Evolutionary conservation across 78 protist species (phyloP).

Genomic region (Dictyostelium purpureum): DNA sequence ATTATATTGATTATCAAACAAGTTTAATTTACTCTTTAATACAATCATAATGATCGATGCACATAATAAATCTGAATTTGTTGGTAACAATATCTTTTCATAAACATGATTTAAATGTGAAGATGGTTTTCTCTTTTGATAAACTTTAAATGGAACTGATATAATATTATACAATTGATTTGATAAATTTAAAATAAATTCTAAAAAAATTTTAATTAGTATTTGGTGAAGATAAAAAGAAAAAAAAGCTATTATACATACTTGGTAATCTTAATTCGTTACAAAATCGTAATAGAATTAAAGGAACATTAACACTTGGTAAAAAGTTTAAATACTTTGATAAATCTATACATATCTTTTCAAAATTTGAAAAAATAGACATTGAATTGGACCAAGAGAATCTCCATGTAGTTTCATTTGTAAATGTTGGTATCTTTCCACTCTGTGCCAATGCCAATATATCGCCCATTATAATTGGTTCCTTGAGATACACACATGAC

Average conservation of each 20-base stretch:
- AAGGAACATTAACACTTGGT: conserved; percentile 27
- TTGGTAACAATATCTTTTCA: background rate
- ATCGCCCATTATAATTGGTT: conserved; percentile 32
- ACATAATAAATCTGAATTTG: conserved; percentile 21
- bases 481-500: conserved; percentile 2
- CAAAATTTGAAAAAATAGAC: background rate
- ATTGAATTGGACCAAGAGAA: background rate
- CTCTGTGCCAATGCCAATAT: background rate
- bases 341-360: background rate
- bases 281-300: conserved; percentile 46
- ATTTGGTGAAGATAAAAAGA: background rate
- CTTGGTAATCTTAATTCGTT: conserved; percentile 60
- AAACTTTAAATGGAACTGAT: conserved; percentile 10
- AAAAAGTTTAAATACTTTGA: conserved; percentile 27
- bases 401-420: background rate
- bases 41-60: background rate
- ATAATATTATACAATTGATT: conserved; percentile 22
- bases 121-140: background rate
- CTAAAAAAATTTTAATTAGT: background rate
- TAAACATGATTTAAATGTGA: background rate
- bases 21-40: conserved; percentile 2
- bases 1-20: background rate
- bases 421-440: conserved; percentile 8
- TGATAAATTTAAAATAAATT: conserved; percentile 5
- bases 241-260: conserved; percentile 3